Evolutionary conservation across 192 early-diverging fungal species (phyloP).

Genomic region (Backusella morwellensis): DNA sequence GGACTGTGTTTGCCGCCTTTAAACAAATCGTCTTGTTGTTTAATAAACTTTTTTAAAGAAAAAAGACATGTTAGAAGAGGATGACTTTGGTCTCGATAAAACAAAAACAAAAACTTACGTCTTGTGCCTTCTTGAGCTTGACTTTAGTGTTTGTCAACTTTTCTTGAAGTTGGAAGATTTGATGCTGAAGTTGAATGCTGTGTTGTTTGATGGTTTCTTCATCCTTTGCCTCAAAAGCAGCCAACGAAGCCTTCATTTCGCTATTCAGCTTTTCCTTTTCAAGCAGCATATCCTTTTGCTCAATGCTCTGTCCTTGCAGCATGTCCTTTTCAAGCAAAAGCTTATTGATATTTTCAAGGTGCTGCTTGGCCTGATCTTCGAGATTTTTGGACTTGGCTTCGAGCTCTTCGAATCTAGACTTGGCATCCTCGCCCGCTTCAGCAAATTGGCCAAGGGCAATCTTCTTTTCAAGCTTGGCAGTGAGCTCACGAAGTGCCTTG

Average conservation of each 20-base stretch:
- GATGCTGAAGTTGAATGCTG: slow-evolving; percentile 42
- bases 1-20: slow-evolving; percentile 28
- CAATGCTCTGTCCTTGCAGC: slow-evolving; percentile 46
- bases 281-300: slow-evolving; percentile 51
- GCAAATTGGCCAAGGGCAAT: slow-evolving; percentile 10
- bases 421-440: slow-evolving; percentile 34
- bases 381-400: slow-evolving; percentile 32
- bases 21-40: slow-evolving; percentile 36
- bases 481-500: slow-evolving; percentile 31
- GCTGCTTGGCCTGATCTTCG: slow-evolving; percentile 40
- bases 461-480: slow-evolving; percentile 16
- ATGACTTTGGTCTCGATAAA: no score
- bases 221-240: slow-evolving; percentile 51
- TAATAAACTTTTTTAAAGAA: slow-evolving; percentile 28
- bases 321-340: slow-evolving; percentile 57
- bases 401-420: slow-evolving; percentile 43
- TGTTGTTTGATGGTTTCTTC: slow-evolving; percentile 53
- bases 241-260: slow-evolving; percentile 24
- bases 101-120: slow-evolving; percentile 16
- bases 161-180: slow-evolving; percentile 38
- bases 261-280: slow-evolving; percentile 52
- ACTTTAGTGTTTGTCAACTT: slow-evolving; percentile 11
- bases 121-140: slow-evolving; percentile 26
- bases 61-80: background rate
- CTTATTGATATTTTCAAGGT: slow-evolving; percentile 51